These are phyloP conservation scores for Phytopythium boreale DNA, from an alignment of 352 stramenopile genomes.

Conservation along the genomic window DNA sequence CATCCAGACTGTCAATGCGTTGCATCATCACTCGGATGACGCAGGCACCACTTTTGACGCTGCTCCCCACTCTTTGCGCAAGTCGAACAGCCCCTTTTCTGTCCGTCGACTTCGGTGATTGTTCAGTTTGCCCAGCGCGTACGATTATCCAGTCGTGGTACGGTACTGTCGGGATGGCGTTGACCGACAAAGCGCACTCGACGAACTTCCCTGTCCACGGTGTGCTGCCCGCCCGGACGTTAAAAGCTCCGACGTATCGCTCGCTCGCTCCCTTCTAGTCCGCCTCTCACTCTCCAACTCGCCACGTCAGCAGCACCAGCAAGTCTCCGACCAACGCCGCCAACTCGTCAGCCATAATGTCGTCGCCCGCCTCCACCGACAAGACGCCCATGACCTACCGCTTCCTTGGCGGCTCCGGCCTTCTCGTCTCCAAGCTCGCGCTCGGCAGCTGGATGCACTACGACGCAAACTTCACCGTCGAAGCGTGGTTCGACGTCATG, in stretches of 20 bases:
- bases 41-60: not conserved
- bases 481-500: slow-evolving; percentile 37
- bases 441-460: slow-evolving; percentile 33
- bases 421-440: slow-evolving; percentile 19
- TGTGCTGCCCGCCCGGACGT: no score
- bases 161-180: no score
- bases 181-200: no score
- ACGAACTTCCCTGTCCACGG: no score
- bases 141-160: no score
- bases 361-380: not conserved
- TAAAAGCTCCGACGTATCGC: not conserved
- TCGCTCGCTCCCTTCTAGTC: not conserved
- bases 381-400: slow-evolving; percentile 10
- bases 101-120: no score
- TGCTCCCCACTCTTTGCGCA: not conserved
- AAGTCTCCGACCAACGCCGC: not conserved
- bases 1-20: not conserved
- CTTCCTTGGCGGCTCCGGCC: slow-evolving; percentile 14
- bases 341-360: not conserved
- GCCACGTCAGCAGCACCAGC: not conserved
- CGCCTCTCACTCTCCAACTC: not conserved
- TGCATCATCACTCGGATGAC: not conserved
- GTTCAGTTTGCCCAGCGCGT: no score
- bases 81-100: not conserved
- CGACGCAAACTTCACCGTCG: slow-evolving; percentile 17